Evolutionary conservation across 192 early-diverging fungal genomes (phyloP).

Genomic region (Haplosporangium gracile): DNA sequence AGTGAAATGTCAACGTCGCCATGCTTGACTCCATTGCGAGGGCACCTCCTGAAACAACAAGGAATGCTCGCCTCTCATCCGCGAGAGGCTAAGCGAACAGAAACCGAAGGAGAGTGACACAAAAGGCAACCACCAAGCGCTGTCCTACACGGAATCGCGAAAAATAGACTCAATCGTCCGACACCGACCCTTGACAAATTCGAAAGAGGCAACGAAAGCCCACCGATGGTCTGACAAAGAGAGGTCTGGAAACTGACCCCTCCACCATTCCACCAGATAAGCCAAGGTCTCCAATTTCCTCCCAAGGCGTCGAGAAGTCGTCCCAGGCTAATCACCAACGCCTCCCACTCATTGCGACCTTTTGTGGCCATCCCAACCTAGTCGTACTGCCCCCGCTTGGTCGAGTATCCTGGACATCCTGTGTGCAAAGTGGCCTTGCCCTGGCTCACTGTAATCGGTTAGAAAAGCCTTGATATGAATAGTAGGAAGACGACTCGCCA

Average conservation of each 20-base stretch:
- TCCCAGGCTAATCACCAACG: not conserved
- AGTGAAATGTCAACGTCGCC: not conserved
- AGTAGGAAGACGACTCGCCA: slow-evolving; percentile 15
- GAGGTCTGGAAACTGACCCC: not conserved
- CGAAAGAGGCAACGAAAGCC: not conserved
- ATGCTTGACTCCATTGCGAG: not conserved
- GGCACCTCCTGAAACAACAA: not conserved
- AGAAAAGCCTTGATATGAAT: slow-evolving; percentile 11
- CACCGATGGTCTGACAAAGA: not conserved
- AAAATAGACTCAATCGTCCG: not conserved
- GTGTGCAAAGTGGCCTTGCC: not conserved
- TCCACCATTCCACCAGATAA: not conserved
- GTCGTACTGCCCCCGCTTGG: not conserved
- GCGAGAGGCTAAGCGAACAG: not conserved
- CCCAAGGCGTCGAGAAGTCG: not conserved
- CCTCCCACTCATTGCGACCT: not conserved
- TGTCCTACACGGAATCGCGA: not conserved
- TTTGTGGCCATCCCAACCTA: not conserved
- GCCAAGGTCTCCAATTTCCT: not conserved
- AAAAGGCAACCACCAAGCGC: not conserved
- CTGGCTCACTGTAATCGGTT: not conserved
- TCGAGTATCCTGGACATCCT: not conserved
- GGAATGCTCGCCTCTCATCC: not conserved
- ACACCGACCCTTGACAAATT: not conserved
- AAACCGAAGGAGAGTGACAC: not conserved